Conservation (phyloP, 2,329 filamentous ascomycete species). For the Ilyonectria sp. region DNA sequence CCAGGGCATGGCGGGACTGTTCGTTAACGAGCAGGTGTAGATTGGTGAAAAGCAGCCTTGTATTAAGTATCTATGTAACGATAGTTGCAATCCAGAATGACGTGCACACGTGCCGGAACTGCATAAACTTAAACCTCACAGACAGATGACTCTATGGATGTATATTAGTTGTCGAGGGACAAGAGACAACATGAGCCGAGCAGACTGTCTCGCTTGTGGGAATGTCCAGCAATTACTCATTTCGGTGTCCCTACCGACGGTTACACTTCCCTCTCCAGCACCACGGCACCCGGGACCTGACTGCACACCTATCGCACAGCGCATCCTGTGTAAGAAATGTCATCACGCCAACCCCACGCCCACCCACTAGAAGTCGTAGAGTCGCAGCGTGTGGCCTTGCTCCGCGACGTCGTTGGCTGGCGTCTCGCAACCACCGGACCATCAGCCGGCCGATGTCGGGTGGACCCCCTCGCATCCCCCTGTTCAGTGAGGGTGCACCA, state of each 20-base stretch:
- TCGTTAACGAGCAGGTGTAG: conserved; percentile 70
- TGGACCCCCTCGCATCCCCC: background rate
- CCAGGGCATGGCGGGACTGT: conserved; percentile 78
- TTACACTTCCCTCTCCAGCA: background rate
- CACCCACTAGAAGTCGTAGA: background rate
- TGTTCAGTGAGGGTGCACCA: background rate
- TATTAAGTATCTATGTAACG: conserved; percentile 19
- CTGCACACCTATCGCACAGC: background rate
- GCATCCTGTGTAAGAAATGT: background rate
- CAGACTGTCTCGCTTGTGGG: background rate
- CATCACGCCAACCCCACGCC: background rate
- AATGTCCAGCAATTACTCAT: background rate
- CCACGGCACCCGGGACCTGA: background rate
- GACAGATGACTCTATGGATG: background rate
- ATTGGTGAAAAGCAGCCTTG: conserved; percentile 23
- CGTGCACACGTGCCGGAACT: background rate
- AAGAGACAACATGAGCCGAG: background rate
- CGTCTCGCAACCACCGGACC: background rate
- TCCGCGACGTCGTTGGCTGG: conserved; percentile 9
- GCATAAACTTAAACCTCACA: background rate
- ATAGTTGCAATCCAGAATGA: background rate
- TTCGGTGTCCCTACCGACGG: background rate
- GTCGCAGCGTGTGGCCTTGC: background rate
- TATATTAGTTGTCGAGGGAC: background rate
- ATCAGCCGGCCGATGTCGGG: conserved; percentile 19